Conservation (phyloP, 2,329 filamentous ascomycete species). For the Ophiostoma sp. region DNA sequence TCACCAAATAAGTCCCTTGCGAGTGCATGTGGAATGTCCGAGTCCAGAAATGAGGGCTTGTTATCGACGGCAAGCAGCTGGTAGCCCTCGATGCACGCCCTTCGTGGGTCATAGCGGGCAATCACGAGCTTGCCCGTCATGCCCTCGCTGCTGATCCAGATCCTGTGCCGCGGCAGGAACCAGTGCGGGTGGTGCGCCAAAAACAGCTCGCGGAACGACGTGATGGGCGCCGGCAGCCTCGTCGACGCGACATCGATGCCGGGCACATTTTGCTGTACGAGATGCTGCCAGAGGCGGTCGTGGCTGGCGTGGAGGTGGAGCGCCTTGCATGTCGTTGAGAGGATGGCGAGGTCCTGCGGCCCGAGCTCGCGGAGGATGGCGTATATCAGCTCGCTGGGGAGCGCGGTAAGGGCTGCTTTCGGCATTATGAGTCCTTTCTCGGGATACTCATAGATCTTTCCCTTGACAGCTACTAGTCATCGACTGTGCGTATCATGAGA, state of each 20-base stretch:
- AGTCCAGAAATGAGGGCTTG: too few relatives aligned
- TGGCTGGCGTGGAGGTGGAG: slow-evolving; percentile 56
- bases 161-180: slow-evolving; percentile 73
- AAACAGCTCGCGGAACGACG: slow-evolving; percentile 67
- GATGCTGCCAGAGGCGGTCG: slow-evolving; percentile 66
- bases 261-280: slow-evolving; percentile 65
- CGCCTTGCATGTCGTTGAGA: slow-evolving; percentile 54
- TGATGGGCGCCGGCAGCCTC: slow-evolving; percentile 49
- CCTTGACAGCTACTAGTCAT: too few relatives aligned
- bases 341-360: slow-evolving; percentile 55
- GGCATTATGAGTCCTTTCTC: not conserved
- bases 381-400: slow-evolving; percentile 72
- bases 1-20: not conserved
- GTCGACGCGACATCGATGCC: slow-evolving; percentile 48
- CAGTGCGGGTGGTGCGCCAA: slow-evolving; percentile 70
- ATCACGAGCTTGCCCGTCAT: slow-evolving; percentile 71
- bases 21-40: too few relatives aligned
- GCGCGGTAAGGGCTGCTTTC: slow-evolving; percentile 27
- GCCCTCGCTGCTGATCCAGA: slow-evolving; percentile 78
- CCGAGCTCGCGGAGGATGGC: slow-evolving; percentile 63
- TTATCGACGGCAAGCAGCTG: slow-evolving; percentile 62
- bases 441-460: too few relatives aligned
- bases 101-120: slow-evolving; percentile 66
- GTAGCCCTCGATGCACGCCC: slow-evolving; percentile 75
- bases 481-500: too few relatives aligned